These are phyloP conservation scores for Mychonastes homosphaera DNA, from an alignment of 139 green algal species.

Conservation along the genomic window DNA sequence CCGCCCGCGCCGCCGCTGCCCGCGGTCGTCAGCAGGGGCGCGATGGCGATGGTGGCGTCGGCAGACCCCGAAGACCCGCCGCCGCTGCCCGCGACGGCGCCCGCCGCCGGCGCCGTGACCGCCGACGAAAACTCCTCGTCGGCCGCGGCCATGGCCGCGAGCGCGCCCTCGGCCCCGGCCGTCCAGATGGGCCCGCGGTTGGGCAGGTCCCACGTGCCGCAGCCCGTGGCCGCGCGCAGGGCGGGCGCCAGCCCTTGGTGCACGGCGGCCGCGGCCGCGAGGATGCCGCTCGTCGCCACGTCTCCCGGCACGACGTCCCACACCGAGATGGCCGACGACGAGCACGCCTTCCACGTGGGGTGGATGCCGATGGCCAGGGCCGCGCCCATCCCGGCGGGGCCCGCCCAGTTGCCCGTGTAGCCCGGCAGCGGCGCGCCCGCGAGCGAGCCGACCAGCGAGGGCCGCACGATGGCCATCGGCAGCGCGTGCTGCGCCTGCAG, in stretches of 20 bases:
- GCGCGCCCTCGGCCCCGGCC: not conserved
- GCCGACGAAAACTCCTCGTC: not conserved
- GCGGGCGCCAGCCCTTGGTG: not conserved
- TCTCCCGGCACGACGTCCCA: conserved; percentile 47
- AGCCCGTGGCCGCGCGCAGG: not conserved
- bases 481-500: conserved; percentile 2
- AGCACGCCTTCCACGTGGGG: conserved; percentile 4
- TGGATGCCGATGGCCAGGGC: conserved; percentile 41
- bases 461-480: conserved; percentile 32
- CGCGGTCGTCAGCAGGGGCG: too few relatives aligned
- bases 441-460: conserved; percentile 31
- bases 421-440: conserved; percentile 34
- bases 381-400: conserved; percentile 7
- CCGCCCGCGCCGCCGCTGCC: too few relatives aligned
- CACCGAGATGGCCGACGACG: conserved; percentile 19
- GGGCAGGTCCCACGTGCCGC: not conserved
- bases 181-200: not conserved
- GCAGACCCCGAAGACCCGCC: not conserved
- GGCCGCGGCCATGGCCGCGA: not conserved
- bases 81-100: too few relatives aligned
- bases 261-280: conserved; percentile 31
- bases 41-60: too few relatives aligned
- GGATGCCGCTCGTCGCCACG: conserved; percentile 27
- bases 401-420: conserved; percentile 34
- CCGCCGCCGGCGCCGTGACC: not conserved